These are phyloP conservation scores for Cryptosporidium muris DNA, from an alignment of 169 alveolate species.

Conservation along the genomic window DNA sequence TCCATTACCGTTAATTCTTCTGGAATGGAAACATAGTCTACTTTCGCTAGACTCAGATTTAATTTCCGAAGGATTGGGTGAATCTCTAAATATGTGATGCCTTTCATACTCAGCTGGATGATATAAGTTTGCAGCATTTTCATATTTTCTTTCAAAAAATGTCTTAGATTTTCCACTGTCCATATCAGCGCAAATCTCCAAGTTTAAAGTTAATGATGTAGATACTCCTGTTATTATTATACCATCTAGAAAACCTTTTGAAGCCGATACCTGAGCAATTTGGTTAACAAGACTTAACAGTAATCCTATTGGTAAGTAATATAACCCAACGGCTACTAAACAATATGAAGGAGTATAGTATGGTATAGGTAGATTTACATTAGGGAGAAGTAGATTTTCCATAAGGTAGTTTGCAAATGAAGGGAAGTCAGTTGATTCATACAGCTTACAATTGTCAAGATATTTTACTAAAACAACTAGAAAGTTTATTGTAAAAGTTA, in stretches of 20 bases:
- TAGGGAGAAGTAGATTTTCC: conserved; percentile 28
- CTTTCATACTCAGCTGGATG: background rate
- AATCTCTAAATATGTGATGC: background rate
- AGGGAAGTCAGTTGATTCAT: background rate
- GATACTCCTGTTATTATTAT: conserved; percentile 32
- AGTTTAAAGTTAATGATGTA: too few relatives aligned
- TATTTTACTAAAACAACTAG: conserved; percentile 19
- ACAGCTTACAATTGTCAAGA: background rate
- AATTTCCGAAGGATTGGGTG: background rate
- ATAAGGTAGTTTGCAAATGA: conserved; percentile 23
- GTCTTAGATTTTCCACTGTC: too few relatives aligned
- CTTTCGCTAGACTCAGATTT: background rate
- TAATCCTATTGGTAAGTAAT: conserved; percentile 15
- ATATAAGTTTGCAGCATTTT: background rate
- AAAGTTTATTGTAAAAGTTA: conserved; percentile 35
- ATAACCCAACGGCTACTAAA: conserved; percentile 21
- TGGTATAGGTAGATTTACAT: background rate
- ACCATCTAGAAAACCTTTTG: conserved; percentile 50
- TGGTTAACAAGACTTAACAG: conserved; percentile 8
- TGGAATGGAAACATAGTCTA: background rate
- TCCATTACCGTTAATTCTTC: background rate
- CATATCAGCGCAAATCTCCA: too few relatives aligned
- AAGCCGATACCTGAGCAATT: background rate
- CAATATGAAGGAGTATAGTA: conserved; percentile 28
- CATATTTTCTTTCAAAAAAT: background rate